phyloP scores from a whole-genome alignment of 2,329 filamentous ascomycete species.

The Colletotrichum trifolii region DNA sequence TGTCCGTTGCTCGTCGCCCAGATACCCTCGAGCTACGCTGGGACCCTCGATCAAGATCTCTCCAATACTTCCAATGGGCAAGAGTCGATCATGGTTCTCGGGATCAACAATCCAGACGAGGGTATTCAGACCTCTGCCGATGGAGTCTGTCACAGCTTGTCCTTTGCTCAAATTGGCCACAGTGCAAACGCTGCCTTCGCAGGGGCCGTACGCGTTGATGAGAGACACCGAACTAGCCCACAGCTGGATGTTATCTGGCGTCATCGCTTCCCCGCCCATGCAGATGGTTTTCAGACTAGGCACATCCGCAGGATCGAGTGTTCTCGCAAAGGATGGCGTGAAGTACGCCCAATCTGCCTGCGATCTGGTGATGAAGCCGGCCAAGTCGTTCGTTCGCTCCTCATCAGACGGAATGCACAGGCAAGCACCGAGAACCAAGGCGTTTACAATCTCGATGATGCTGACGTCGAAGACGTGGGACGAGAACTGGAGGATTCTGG shows the following conservation, averaged over 20 bases:
- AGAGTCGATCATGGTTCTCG: conserved; percentile 38
- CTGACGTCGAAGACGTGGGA: conserved; percentile 52
- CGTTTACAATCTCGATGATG: conserved; percentile 50
- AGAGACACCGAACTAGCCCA: conserved; percentile 25
- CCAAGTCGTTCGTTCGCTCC: conserved; percentile 46
- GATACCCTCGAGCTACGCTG: conserved; percentile 39
- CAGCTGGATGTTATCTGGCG: conserved; percentile 5
- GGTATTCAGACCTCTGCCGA: conserved; percentile 23
- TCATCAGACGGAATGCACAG: conserved; percentile 51
- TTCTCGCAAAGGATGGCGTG: conserved; percentile 27
- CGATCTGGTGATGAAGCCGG: conserved; percentile 10
- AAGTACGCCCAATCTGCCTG: conserved; percentile 30
- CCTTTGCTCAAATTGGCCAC: conserved; percentile 15
- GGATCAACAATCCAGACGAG: conserved; percentile 42
- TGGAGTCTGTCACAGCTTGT: conserved; percentile 1
- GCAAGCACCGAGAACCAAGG: conserved; percentile 50
- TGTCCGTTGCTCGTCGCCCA: conserved; percentile 15
- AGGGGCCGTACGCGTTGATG: conserved; percentile 28
- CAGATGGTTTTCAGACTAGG: conserved; percentile 22
- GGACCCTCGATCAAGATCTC: conserved; percentile 45
- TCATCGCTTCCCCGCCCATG: conserved; percentile 30
- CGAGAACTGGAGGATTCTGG: conserved; percentile 38
- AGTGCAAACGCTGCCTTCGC: conserved; percentile 32
- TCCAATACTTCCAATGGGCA: conserved; percentile 41
- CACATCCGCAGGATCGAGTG: conserved; percentile 14